Conservation (phyloP, 2,329 filamentous ascomycete genomes). For the Xylaria polymorpha region DNA sequence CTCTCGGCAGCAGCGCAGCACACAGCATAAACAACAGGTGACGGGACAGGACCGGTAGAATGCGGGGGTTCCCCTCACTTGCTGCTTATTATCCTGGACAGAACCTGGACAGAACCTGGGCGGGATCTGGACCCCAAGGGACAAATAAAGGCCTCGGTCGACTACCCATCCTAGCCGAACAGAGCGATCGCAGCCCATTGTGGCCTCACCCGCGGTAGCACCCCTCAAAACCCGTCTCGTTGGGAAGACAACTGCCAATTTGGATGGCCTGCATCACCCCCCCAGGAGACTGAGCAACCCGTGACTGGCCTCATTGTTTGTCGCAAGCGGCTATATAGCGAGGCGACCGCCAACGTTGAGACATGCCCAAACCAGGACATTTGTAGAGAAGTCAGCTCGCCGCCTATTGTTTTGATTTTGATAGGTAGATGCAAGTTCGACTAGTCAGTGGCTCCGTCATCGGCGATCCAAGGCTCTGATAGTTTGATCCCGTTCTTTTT, state of each 20-base stretch:
- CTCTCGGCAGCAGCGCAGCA: constrained; percentile 20
- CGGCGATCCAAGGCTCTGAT: constrained; percentile 24
- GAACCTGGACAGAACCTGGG: neutral
- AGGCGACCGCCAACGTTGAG: constrained; percentile 15
- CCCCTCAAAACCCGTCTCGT: constrained; percentile 13
- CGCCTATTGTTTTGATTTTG: constrained; percentile 11
- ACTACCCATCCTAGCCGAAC: neutral
- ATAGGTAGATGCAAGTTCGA: constrained; percentile 24
- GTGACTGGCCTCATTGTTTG: constrained; percentile 20
- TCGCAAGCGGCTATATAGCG: constrained; percentile 26
- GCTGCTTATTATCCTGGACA: constrained; percentile 12
- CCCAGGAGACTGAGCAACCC: constrained; percentile 14
- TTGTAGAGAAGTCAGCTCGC: constrained; percentile 12
- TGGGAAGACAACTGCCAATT: constrained; percentile 34
- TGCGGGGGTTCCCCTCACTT: constrained; percentile 34
- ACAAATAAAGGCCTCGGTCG: neutral
- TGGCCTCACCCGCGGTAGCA: neutral
- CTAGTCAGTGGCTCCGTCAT: constrained; percentile 35
- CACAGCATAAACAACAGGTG: constrained; percentile 13
- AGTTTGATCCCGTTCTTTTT: constrained; percentile 15
- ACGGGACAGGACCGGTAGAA: constrained; percentile 29
- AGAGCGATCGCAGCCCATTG: constrained; percentile 12
- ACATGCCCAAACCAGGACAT: constrained; percentile 9
- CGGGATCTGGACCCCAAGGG: constrained; percentile 2
- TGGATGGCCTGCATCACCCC: constrained; percentile 27